These are phyloP conservation scores for Pyrrhoderma lamaoense DNA, from an alignment of 1,284 basidiomycete species.

Conservation along the genomic window DNA sequence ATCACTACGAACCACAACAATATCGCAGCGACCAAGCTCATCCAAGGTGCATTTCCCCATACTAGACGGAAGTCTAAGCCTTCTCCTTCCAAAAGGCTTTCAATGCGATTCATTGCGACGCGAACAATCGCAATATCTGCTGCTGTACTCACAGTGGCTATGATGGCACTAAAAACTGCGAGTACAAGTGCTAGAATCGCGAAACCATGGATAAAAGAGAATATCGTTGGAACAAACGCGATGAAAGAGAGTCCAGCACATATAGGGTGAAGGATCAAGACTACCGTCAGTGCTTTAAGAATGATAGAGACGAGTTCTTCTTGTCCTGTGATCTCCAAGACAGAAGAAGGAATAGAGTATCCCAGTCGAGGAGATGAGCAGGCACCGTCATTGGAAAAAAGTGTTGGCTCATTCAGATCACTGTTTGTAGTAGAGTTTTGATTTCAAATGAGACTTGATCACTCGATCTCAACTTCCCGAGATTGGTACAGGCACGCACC, in stretches of 20 bases:
- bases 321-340: constrained; percentile 39
- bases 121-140: constrained; percentile 55
- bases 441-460: background rate
- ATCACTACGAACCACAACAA: constrained; percentile 55
- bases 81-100: constrained; percentile 26
- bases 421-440: constrained; percentile 21
- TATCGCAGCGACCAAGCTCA: constrained; percentile 48
- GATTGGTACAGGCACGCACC: constrained; percentile 28
- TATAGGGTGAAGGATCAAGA: constrained; percentile 46
- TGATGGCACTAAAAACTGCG: constrained; percentile 46
- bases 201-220: constrained; percentile 27
- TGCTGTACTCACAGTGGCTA: constrained; percentile 48
- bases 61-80: constrained; percentile 38
- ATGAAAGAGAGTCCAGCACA: constrained; percentile 44
- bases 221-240: constrained; percentile 47
- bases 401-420: constrained; percentile 25
- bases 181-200: constrained; percentile 52
- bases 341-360: constrained; percentile 31
- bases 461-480: background rate
- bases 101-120: constrained; percentile 39
- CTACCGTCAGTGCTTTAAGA: constrained; percentile 48
- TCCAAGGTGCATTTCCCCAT: constrained; percentile 68
- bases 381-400: constrained; percentile 30
- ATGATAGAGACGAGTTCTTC: constrained; percentile 37
- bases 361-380: constrained; percentile 55